Evolutionary conservation across 1,284 basidiomycete species (phyloP).

Genomic region (Leucoagaricus sp.): DNA sequence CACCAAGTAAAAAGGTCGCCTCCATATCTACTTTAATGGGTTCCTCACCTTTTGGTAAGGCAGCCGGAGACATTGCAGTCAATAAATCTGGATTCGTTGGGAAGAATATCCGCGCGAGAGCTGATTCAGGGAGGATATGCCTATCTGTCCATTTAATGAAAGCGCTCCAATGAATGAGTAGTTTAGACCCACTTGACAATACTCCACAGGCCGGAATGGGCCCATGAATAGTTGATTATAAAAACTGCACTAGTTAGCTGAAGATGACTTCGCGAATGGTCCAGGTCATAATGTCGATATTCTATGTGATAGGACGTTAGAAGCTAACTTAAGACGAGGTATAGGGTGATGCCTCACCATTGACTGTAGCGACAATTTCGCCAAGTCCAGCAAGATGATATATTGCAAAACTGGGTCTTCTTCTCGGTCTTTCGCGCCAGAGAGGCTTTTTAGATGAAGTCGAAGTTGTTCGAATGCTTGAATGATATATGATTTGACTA

Average conservation of each 20-base stretch:
- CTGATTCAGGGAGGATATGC: slow-evolving; percentile 68
- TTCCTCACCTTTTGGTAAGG: slow-evolving; percentile 58
- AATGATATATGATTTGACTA: slow-evolving; percentile 44
- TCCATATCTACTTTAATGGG: background rate
- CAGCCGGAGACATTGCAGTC: slow-evolving; percentile 54
- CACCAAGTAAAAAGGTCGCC: slow-evolving; percentile 3
- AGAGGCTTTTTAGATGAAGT: slow-evolving; percentile 48
- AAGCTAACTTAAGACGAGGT: slow-evolving; percentile 6
- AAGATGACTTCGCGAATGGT: slow-evolving; percentile 57
- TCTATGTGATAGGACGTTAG: slow-evolving; percentile 36
- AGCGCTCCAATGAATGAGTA: slow-evolving; percentile 8
- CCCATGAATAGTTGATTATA: slow-evolving; percentile 83
- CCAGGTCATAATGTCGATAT: slow-evolving; percentile 64
- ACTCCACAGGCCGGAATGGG: slow-evolving; percentile 77
- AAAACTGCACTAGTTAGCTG: slow-evolving; percentile 49
- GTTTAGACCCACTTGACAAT: slow-evolving; percentile 60
- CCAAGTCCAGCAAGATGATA: slow-evolving; percentile 68
- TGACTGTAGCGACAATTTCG: slow-evolving; percentile 55
- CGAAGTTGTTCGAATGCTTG: slow-evolving; percentile 57
- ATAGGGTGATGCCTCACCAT: slow-evolving; percentile 44
- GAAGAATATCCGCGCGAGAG: slow-evolving; percentile 76
- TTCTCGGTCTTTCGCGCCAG: slow-evolving; percentile 25
- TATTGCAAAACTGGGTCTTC: slow-evolving; percentile 58
- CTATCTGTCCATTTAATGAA: slow-evolving; percentile 33
- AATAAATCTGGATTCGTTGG: slow-evolving; percentile 60